Base-by-base conservation (phyloP, 495 filamentous ascomycete species). In the Jackrogersella multiformis region DNA sequence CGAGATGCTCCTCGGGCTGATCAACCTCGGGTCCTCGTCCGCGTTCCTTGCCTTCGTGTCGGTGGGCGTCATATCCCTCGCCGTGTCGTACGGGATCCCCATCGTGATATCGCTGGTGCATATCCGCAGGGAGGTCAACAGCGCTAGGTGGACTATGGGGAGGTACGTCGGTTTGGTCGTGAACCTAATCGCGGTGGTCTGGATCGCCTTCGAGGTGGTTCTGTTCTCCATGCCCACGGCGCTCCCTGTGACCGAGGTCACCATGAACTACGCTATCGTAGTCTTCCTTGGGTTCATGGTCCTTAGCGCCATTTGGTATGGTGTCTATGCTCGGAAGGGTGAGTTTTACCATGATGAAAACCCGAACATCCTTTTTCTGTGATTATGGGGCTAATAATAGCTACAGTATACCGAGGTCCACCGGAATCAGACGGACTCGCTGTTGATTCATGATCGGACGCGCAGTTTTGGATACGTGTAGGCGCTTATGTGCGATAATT, bases 231-330 rank as follows among this genome's bases (percentile, higher is more conserved):
- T 90, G 65, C 88, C 88, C 0, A 84, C 85, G 1, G 77, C 78
- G 12, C 80, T 89, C 42, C 88, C 88, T 1, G 87, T 89, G 21
- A 84, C 80, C 1, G 79, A 76, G 6, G 77, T 83, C 64, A 88
- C 82, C 20, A 75, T 90, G 66, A 88, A 89, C 71, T 90, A 90
- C 68, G 88, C 88, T 0, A 84, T 85, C 5, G 88, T 89, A 0
- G 87, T 88, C 2, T 78, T 82, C 26, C 82, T 87, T 18, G 88
- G 84, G 1, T 89, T 90, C 56, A 81, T 87, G 46, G 75, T 76
- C 10, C 74, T 88, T 23, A 82, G 78, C 13, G 67, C 68, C 5
- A 56, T 68, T 38, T 82, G 78, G 79, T 82, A 82, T 71, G 66
- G 67, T 9, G 67, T 73, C 38, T 80, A 72, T 24, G 72, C 72